phyloP scores from a whole-genome alignment of 2,329 filamentous ascomycete species.

The Dothistroma pini region DNA sequence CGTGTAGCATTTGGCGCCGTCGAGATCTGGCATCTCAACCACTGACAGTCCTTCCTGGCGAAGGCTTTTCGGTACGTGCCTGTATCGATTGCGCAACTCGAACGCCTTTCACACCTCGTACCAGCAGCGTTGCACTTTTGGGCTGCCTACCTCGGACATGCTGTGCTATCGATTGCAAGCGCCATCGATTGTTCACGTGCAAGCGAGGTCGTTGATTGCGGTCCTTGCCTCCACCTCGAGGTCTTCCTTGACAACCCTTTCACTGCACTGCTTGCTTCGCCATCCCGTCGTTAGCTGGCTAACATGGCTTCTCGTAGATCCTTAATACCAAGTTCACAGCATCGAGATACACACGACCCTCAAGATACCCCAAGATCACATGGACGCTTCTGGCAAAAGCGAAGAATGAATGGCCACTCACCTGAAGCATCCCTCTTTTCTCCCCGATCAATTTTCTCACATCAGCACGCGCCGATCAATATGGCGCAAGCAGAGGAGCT shows the following conservation, averaged over 20 bases:
- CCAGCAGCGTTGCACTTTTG: constrained; percentile 16
- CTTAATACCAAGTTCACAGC: constrained; percentile 27
- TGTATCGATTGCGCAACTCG: constrained; percentile 22
- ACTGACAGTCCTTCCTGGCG: constrained; percentile 32
- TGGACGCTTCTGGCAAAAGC: constrained; percentile 27
- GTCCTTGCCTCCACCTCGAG: constrained; percentile 3
- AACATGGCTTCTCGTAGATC: constrained; percentile 30
- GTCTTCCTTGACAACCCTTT: background rate
- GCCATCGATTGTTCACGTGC: constrained; percentile 23
- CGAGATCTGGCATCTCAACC: constrained; percentile 34
- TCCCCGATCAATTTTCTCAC: constrained; percentile 17
- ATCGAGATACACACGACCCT: constrained; percentile 15
- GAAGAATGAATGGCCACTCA: constrained; percentile 27
- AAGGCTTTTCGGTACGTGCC: constrained; percentile 33
- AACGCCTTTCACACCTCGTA: constrained; percentile 13
- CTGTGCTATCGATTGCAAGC: constrained; percentile 24
- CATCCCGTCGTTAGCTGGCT: constrained; percentile 12
- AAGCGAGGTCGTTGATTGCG: constrained; percentile 9
- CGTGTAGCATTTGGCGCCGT: constrained; percentile 30
- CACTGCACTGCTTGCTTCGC: background rate
- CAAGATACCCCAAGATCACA: constrained; percentile 17
- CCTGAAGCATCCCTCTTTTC: constrained; percentile 19
- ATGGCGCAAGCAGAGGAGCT: constrained; percentile 27
- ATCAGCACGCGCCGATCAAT: constrained; percentile 20
- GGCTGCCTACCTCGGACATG: constrained; percentile 15